Evolutionary conservation across 177 flowering plant genomes (phyloP).

Genomic region (Vitis hybrid): DNA sequence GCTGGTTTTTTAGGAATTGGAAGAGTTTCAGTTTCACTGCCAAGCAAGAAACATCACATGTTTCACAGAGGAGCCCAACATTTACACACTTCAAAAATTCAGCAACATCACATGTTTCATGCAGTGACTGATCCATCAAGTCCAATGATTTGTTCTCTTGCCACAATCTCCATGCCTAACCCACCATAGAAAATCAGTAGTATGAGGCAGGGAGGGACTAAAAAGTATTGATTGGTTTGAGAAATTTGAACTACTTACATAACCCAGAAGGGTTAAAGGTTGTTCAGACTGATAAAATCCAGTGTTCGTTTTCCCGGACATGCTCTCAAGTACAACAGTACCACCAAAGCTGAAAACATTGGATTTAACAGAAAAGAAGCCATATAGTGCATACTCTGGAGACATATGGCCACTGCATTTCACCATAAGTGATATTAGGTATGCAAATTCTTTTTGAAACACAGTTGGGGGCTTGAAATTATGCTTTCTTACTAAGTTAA

Average conservation of each 20-base stretch:
- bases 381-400: conserved; percentile 45
- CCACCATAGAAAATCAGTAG: too few species aligned
- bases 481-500: conserved; percentile 24
- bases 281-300: conserved; percentile 30
- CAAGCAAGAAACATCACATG: conserved; percentile 30
- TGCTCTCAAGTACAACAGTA: conserved; percentile 31
- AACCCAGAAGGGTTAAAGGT: conserved; percentile 34
- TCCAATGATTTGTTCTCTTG: conserved; percentile 22
- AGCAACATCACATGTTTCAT: conserved; percentile 16
- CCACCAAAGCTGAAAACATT: conserved; percentile 44
- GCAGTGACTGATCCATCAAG: conserved; percentile 26
- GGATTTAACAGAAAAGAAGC: conserved; percentile 36
- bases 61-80: conserved; percentile 35
- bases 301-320: conserved; percentile 35
- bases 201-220: too few species aligned
- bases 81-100: conserved; percentile 35
- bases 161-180: conserved; percentile 37
- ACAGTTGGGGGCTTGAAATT: too few species aligned
- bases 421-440: background rate
- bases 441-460: too few species aligned
- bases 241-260: conserved; percentile 18
- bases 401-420: conserved; percentile 41
- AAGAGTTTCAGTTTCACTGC: conserved; percentile 24
- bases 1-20: conserved; percentile 41
- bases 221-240: too few species aligned